Evolutionary conservation across 192 early-diverging fungal species (phyloP).

Genomic region (Lunasporangiospora selenospora): DNA sequence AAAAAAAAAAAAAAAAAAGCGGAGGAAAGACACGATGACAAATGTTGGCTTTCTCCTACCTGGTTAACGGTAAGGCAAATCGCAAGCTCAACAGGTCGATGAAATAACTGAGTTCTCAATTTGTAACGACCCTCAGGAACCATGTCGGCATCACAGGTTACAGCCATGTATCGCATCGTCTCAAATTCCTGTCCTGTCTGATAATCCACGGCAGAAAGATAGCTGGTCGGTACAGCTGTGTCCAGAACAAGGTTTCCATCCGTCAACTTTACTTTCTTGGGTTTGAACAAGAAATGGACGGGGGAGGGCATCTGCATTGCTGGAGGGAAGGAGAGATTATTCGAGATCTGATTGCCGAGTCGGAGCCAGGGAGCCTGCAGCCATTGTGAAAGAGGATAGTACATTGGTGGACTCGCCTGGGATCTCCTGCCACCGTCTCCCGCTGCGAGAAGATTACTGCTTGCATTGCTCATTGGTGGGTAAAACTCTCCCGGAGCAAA

Average conservation of each 20-base stretch:
- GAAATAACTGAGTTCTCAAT: conserved; percentile 68
- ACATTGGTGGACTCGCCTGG: conserved; percentile 10
- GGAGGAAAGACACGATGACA: neutral
- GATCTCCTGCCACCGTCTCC: no score
- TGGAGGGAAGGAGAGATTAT: conserved; percentile 21
- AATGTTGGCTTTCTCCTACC: conserved; percentile 4
- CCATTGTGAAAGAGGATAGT: conserved; percentile 44
- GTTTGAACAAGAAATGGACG: conserved; percentile 35
- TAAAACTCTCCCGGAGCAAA: conserved; percentile 34
- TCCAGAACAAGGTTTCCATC: conserved; percentile 74
- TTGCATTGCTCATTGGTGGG: conserved; percentile 9
- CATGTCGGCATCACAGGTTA: conserved; percentile 68
- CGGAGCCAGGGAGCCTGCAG: conserved; percentile 43
- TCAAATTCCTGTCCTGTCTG: conserved; percentile 67
- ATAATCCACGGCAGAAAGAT: conserved; percentile 58
- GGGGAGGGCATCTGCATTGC: conserved; percentile 43
- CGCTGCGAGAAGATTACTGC: no score
- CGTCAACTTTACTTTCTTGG: conserved; percentile 63
- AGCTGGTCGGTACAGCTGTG: conserved; percentile 60
- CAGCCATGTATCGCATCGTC: conserved; percentile 74
- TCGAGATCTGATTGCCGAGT: conserved; percentile 3
- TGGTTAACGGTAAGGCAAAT: conserved; percentile 91
- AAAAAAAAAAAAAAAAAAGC: neutral
- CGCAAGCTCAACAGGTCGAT: conserved; percentile 84
- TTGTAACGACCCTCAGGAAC: conserved; percentile 65